phyloP scores from a whole-genome alignment of 768 basidiomycete genomes.

The Podaxis sp. region DNA sequence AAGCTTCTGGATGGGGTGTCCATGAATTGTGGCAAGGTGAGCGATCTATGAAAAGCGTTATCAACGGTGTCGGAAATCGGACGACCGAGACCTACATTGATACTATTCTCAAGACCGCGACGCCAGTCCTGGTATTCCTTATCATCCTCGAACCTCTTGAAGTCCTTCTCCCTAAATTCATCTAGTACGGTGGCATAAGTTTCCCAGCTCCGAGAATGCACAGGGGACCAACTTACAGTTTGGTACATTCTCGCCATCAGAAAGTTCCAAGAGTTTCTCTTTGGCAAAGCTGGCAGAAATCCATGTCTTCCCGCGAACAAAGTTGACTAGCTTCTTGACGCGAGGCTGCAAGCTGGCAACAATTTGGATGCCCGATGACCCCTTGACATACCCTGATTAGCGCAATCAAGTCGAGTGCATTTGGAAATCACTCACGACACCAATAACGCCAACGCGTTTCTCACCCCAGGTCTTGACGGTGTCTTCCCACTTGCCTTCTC shows the following conservation, averaged over 20 bases:
- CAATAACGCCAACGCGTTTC: slow-evolving; percentile 57
- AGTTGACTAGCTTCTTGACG: slow-evolving; percentile 49
- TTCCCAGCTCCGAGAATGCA: neutral
- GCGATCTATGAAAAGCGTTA: slow-evolving; percentile 27
- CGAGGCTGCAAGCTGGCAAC: slow-evolving; percentile 55
- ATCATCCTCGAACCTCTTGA: slow-evolving; percentile 45
- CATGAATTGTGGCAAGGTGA: slow-evolving; percentile 40
- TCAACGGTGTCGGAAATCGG: neutral
- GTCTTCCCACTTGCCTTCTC: slow-evolving; percentile 39
- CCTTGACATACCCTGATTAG: slow-evolving; percentile 30
- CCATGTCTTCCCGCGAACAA: slow-evolving; percentile 62
- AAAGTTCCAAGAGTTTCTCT: slow-evolving; percentile 37
- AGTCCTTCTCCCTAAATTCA: slow-evolving; percentile 50
- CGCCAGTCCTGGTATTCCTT: slow-evolving; percentile 47
- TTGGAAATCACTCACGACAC: slow-evolving; percentile 42
- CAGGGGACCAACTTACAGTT: slow-evolving; percentile 37
- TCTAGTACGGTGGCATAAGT: slow-evolving; percentile 27
- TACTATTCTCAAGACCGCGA: slow-evolving; percentile 42
- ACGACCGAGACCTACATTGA: slow-evolving; percentile 39
- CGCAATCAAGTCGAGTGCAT: neutral
- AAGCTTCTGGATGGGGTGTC: slow-evolving; percentile 34
- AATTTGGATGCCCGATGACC: slow-evolving; percentile 62
- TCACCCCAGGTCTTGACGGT: slow-evolving; percentile 47
- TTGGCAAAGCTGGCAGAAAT: slow-evolving; percentile 43
- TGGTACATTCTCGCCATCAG: slow-evolving; percentile 33